Base-by-base conservation (phyloP, 345 rosid species). In the Camelina neglecta region DNA sequence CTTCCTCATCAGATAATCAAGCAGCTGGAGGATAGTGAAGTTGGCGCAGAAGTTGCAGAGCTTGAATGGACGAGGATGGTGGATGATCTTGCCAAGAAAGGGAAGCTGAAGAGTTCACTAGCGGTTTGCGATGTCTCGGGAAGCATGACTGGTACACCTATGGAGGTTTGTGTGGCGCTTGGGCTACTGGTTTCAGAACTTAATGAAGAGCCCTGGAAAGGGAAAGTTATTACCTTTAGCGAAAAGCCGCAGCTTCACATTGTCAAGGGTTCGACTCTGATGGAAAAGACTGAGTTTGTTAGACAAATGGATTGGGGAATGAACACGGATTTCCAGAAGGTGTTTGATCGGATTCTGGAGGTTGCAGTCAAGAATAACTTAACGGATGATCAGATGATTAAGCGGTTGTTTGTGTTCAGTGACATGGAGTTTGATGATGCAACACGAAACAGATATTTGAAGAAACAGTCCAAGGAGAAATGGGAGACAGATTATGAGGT, bases 41-140 rank as follows among this genome's bases (percentile, higher is more conserved):
- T 49, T 49, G 55, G 55, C 2, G 24, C 11, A 11, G 24, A 50
- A 50, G 55, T 50, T 50, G 24, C 55, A 8, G 55, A 50, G 12
- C 24, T 50, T 50, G 24, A 50, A 18, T 50, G 55, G 55, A 10
- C 24, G 55, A 50, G 24, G 18, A 18, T 50, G 24, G 24, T 50
- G 2, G 55, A 50, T 50, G 55, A 50, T 50, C 55, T 50, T 20
- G 55, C 24, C 11, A 50, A 50, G 55, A 50, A 50, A 50, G 55
- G 55, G 55, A 50, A 50, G 55, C 7, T 50, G 24, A 50, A 50
- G 55, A 50, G 20, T 50, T 50, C 55, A 18, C 5, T 50, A 5
- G 55, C 55, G 5, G 55, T 18, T 18, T 50, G 55, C 18, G 55
- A 50, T 50, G 55, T 50, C 24, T 50, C 55, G 1, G 24, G 11